Evolutionary conservation across 345 rosid genomes (phyloP), one percentile per base, ranked within the genome.

Genomic region (Cochlearia excelsa): DNA sequence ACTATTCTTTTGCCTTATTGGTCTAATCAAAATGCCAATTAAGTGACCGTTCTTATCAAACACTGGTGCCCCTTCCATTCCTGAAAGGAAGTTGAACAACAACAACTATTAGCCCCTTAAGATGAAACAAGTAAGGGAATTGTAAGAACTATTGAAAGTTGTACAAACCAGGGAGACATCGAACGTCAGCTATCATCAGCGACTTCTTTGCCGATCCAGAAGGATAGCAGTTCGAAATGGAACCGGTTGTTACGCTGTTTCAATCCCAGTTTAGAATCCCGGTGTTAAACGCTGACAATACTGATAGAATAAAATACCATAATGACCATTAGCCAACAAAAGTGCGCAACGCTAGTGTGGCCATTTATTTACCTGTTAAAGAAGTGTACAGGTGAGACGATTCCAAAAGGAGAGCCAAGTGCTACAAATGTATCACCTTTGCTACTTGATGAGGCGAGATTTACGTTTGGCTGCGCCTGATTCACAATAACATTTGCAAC

Each of bases 351-450:
- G 23, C 23, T 16, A 16, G 23, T 16, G 23, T 16, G 23, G 23
- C 39, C 33, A 69, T 6, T 30, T 38, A 2, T 63, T 53, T 64
- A 89, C 99, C 95, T 86, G 75, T 89, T 93, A 66, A 86, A 77
- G 76, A 93, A 93, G 79, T 93, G 97, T 64, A 80, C 30, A 4
- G 95, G 91, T 38, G 99, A 93, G 58, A 87, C 86, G 74, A 85
- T 71, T 48, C 95, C 97, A 68, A 93, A 93, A 45, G 99, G 99
- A 79, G 99, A 93, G 63, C 91, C 99, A 45, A 82, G 82, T 9
- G 89, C 83, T 64, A 93, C 65, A 65, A 93, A 78, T 68, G 73
- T 74, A 67, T 82, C 91, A 55, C 95, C 95, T 70, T 82, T 80
- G 73, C 53, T 76, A 64, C 51, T 65, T 41, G 72, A 68, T 49